phyloP scores from a whole-genome alignment of 352 stramenopile species.

The Phytophthora foliorum region DNA sequence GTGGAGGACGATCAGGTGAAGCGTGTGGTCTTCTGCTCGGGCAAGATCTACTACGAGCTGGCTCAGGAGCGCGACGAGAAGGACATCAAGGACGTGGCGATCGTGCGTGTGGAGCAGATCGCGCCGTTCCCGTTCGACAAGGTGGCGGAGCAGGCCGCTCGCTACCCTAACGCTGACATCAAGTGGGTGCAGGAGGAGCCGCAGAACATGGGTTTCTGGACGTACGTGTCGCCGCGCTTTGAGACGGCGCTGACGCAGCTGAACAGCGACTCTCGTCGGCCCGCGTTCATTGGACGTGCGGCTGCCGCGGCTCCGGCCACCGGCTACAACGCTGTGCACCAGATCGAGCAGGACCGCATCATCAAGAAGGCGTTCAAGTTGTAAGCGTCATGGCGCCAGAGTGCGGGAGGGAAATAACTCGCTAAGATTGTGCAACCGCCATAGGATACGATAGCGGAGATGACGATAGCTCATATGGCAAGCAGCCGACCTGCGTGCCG shows the following conservation, averaged over 20 bases:
- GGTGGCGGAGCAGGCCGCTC: constrained; percentile 87
- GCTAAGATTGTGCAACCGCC: neutral
- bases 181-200: constrained; percentile 97
- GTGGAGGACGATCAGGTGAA: constrained; percentile 68
- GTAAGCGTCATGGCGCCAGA: constrained; percentile 31
- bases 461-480: constrained; percentile 8
- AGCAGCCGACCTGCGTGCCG: constrained; percentile 20
- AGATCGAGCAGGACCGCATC: constrained; percentile 94
- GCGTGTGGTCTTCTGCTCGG: constrained; percentile 94
- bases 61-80: constrained; percentile 89
- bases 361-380: constrained; percentile 85
- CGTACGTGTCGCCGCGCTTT: constrained; percentile 94
- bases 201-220: constrained; percentile 98
- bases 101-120: constrained; percentile 97
- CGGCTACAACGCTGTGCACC: constrained; percentile 95
- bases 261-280: constrained; percentile 87
- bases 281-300: constrained; percentile 94
- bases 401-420: constrained; percentile 1
- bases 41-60: constrained; percentile 99
- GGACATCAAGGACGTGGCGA: constrained; percentile 86
- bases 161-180: constrained; percentile 95
- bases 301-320: constrained; percentile 96
- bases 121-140: constrained; percentile 98
- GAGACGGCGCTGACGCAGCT: constrained; percentile 95
- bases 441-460: constrained; percentile 12